Evolutionary conservation across 148 eudicot genomes (phyloP).

Genomic region (Amaranthus hypochondriacus): DNA sequence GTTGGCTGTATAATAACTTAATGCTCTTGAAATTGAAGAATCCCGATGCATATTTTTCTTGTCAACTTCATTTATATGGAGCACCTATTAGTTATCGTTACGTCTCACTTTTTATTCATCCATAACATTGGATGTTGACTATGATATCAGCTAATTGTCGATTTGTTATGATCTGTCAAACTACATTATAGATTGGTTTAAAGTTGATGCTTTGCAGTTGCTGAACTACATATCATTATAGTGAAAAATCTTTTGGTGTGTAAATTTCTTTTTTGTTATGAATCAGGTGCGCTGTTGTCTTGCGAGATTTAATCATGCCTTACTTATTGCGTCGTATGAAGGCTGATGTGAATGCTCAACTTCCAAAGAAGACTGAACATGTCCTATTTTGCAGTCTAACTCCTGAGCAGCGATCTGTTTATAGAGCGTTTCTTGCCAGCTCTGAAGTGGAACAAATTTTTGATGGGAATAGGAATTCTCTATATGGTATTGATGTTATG

Average conservation of each 20-base stretch:
- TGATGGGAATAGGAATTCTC: slow-evolving; percentile 84
- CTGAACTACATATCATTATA: background rate
- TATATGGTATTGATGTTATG: slow-evolving; percentile 96
- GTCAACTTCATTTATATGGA: background rate
- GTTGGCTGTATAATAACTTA: slow-evolving; percentile 3
- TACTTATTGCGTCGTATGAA: slow-evolving; percentile 96
- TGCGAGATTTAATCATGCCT: slow-evolving; percentile 98
- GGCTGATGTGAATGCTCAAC: slow-evolving; percentile 89
- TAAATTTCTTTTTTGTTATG: slow-evolving; percentile 14
- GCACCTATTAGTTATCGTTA: background rate
- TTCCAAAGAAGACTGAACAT: slow-evolving; percentile 94
- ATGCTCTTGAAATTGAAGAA: background rate
- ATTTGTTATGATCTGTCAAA: background rate
- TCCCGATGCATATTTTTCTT: background rate
- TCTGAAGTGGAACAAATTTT: slow-evolving; percentile 95
- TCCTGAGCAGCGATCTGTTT: slow-evolving; percentile 69
- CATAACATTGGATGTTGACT: background rate
- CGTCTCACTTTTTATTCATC: background rate
- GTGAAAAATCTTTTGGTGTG: background rate
- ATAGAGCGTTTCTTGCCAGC: slow-evolving; percentile 95
- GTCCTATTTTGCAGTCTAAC: slow-evolving; percentile 99
- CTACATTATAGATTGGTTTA: background rate
- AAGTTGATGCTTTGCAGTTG: background rate
- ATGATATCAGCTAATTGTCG: background rate
- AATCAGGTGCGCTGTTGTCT: slow-evolving; percentile 89